These are phyloP conservation scores for Pyricularia pennisetigena DNA, from an alignment of 2,329 filamentous ascomycete genomes.

Conservation along the genomic window DNA sequence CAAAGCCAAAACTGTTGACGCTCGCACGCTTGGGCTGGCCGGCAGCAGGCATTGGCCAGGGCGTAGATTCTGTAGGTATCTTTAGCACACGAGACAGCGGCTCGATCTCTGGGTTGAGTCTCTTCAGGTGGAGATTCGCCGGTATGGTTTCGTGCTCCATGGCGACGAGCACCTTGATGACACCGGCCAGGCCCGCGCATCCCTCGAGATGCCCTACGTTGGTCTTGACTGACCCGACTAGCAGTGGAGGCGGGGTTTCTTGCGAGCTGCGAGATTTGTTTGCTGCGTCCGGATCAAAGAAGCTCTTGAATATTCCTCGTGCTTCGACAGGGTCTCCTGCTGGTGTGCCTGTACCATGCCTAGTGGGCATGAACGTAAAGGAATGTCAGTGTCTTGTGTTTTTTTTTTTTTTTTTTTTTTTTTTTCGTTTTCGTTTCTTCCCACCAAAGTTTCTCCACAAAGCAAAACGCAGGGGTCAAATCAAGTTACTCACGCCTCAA, in stretches of 20 bases:
- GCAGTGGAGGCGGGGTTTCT: too few species aligned
- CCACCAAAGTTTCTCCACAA: too few species aligned
- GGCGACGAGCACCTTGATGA: constrained; percentile 31
- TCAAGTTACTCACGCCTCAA: constrained; percentile 21
- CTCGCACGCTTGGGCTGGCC: constrained; percentile 14
- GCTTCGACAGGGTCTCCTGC: constrained; percentile 37
- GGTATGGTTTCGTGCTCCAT: constrained; percentile 20
- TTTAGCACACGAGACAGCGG: constrained; percentile 13
- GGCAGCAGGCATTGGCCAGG: constrained; percentile 5
- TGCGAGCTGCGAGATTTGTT: not conserved
- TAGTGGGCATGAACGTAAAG: not conserved
- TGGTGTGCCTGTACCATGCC: constrained; percentile 26
- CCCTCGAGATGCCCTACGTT: constrained; percentile 39
- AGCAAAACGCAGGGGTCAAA: too few species aligned
- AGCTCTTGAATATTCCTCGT: constrained; percentile 24
- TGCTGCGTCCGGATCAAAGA: constrained; percentile 12
- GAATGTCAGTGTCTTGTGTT: too few species aligned
- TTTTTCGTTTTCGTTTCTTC: too few species aligned
- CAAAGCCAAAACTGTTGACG: constrained; percentile 18
- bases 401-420: too few species aligned
- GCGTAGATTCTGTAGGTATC: constrained; percentile 9
- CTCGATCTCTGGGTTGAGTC: constrained; percentile 16
- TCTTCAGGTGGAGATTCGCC: constrained; percentile 17
- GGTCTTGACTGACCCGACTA: constrained; percentile 20
- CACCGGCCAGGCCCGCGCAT: constrained; percentile 35